Conservation (phyloP, 140 eudicot genomes). For the Oenanthe javanica region DNA sequence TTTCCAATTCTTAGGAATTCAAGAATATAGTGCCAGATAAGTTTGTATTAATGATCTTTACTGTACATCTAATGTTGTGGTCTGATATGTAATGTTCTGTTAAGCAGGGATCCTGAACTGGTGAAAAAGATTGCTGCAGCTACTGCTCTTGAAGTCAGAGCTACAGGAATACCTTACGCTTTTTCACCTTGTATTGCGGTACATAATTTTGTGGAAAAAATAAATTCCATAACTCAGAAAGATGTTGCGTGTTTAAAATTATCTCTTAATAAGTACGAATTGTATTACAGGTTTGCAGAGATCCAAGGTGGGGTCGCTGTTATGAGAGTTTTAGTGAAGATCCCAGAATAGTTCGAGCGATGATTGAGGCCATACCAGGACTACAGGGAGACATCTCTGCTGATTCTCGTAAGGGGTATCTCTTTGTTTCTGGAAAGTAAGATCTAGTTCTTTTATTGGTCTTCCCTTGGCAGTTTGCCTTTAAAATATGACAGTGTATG, state of each 20-base stretch:
- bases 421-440: slow-evolving; percentile 29
- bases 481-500: not conserved
- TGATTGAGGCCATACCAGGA: slow-evolving; percentile 61
- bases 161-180: slow-evolving; percentile 57
- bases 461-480: not conserved
- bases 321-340: slow-evolving; percentile 63
- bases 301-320: slow-evolving; percentile 76
- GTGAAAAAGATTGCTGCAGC: slow-evolving; percentile 55
- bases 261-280: not conserved
- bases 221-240: not conserved
- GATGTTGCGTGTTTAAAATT: not conserved
- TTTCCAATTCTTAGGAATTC: not conserved
- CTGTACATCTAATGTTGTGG: not conserved
- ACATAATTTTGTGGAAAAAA: not conserved
- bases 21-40: not conserved
- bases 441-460: not conserved
- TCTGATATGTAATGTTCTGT: slow-evolving; percentile 1
- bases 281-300: slow-evolving; percentile 51
- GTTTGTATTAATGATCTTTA: not conserved
- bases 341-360: slow-evolving; percentile 41
- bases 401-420: not conserved
- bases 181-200: slow-evolving; percentile 76
- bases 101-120: slow-evolving; percentile 48
- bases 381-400: slow-evolving; percentile 34
- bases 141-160: slow-evolving; percentile 71